A percentile compares a stretch with the other conserved stretches of the same genome.
phyloP scores from a whole-genome alignment of 2,329 filamentous ascomycete genomes.

The Penicillium freii region DNA sequence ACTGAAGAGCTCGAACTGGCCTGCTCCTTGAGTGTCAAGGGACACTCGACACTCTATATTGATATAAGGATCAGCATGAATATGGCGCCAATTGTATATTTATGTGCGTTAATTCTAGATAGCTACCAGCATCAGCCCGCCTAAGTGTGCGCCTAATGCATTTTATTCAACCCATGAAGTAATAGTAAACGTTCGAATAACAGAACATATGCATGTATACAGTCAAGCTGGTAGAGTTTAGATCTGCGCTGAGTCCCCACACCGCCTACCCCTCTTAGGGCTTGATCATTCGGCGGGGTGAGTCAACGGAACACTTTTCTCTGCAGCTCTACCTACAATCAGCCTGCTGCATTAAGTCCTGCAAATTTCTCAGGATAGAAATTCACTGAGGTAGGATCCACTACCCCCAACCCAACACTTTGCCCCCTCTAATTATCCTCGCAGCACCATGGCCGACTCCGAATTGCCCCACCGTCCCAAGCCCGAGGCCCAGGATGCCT shows the following conservation, averaged over 20 bases:
- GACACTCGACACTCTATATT: not conserved
- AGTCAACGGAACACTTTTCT: slow-evolving; percentile 23
- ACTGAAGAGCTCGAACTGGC: slow-evolving; percentile 54
- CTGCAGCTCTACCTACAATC: slow-evolving; percentile 5
- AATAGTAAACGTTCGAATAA: not conserved
- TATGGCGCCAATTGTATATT: not conserved
- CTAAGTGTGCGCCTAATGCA: not conserved
- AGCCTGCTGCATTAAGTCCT: slow-evolving; percentile 4
- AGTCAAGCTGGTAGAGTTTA: not conserved
- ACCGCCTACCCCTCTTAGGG: slow-evolving; percentile 35
- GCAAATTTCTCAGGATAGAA: slow-evolving; percentile 13
- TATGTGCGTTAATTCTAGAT: not conserved
- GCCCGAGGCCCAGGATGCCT: slow-evolving; percentile 34
- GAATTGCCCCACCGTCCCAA: slow-evolving; percentile 42
- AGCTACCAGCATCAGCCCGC: not conserved
- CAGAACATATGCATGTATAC: not conserved
- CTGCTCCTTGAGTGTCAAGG: slow-evolving; percentile 2
- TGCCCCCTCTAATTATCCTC: slow-evolving; percentile 1
- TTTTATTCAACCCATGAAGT: not conserved
- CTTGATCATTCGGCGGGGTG: slow-evolving; percentile 31
- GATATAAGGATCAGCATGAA: not conserved
- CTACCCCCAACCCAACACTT: not conserved
- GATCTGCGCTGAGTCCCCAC: not conserved
- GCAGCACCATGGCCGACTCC: slow-evolving; percentile 39
- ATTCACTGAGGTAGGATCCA: slow-evolving; percentile 21